Conservation (phyloP, 306 rosid species). For the Corylus americana region DNA sequence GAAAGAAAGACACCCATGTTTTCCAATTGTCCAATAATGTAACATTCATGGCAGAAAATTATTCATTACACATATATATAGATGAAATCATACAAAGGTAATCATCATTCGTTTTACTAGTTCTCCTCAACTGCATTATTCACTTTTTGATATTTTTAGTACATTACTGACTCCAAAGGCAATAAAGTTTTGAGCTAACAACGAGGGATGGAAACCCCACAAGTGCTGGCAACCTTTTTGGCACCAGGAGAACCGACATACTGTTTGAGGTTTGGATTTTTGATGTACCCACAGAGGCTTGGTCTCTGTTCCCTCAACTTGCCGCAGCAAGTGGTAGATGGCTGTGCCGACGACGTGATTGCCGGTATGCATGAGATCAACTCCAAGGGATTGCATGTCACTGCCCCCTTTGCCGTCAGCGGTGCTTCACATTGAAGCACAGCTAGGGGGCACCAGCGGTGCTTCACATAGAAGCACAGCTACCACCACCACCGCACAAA, state of each 20-base stretch:
- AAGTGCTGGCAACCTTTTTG: constrained; percentile 42
- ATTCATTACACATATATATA: not conserved
- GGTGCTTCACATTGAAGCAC: constrained; percentile 9
- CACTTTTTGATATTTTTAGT: not conserved
- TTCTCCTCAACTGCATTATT: not conserved
- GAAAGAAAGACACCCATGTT: not conserved
- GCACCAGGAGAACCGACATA: constrained; percentile 49
- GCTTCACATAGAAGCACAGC: not conserved
- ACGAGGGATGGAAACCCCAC: constrained; percentile 47
- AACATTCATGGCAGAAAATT: not conserved
- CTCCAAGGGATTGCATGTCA: constrained; percentile 41
- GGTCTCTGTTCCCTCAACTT: constrained; percentile 53
- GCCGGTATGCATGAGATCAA: constrained; percentile 44
- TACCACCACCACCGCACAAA: constrained; percentile 18
- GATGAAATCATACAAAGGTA: no score
- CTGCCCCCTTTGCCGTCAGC: constrained; percentile 20
- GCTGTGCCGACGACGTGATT: constrained; percentile 28
- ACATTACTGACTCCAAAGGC: not conserved
- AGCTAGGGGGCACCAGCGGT: not conserved
- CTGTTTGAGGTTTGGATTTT: constrained; percentile 41
- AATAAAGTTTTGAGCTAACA: constrained; percentile 14
- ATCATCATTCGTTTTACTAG: not conserved
- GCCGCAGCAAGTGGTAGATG: constrained; percentile 47
- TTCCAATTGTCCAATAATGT: not conserved
- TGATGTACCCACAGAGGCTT: constrained; percentile 60